Evolutionary conservation across 1,284 basidiomycete genomes (phyloP), one percentile per base, ranked within the genome.

Genomic region (Amylostereum chailletii): DNA sequence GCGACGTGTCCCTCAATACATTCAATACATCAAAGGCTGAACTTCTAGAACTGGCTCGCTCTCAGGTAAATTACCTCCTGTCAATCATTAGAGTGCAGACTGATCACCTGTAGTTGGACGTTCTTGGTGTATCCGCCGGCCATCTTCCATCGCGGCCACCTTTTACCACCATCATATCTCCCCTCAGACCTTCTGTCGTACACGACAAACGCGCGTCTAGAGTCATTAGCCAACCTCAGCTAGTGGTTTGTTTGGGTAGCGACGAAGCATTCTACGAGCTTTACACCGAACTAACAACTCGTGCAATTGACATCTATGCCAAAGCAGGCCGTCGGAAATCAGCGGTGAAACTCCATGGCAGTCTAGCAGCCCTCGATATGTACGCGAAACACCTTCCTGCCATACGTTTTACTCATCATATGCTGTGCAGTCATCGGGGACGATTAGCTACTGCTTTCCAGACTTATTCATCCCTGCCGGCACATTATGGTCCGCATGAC

Each of bases 351-450:
- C 68, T 96, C 42, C 90, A 92, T 58, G 86, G 85, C 1, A 83
- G 79, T 58, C 71, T 97, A 2, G 94, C 93, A 0, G 87, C 87
- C 5, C 76, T 98, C 26, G 90, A 96, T 57, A 65, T 86, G 90
- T 94, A 69, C 58, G 87, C 70, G 26, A 9, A n/a, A 26, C 30
- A 30, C 9, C 41, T 36, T 9, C 8, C 30, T 8, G 39, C 40
- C 10, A 46, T 42, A 41, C 1, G 2, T 6, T 7, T 32, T 40
- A 39, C 27, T 43, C 31, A 32, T 34, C 41, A 30, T 34, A 47
- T 27, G 5, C 38, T 44, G 37, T 32, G 11, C 60, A 93, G 87
- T 11, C 77, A 84, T 62, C 83, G 88, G 41, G 76, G 74, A 36
- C 79, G 79, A 6, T 66, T 83, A 36, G 62, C 70, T 3, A 71